Evolutionary conservation across 2,329 filamentous ascomycete species (phyloP), one percentile per base, ranked within the genome.

Genomic region (Blumeria graminis): DNA sequence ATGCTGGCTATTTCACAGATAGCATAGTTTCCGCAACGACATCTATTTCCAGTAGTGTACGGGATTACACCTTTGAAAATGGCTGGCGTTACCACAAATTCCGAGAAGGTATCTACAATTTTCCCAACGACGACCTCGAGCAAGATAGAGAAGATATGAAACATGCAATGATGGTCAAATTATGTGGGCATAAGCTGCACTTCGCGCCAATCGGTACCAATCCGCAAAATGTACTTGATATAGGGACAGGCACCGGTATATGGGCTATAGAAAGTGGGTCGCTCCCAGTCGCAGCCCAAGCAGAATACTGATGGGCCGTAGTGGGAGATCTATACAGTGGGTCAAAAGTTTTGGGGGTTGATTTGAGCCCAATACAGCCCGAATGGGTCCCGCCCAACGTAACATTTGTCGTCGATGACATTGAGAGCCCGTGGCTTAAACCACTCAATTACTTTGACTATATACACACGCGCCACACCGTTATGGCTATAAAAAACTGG

Each of bases 341-440:
- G 61, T 70, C 57, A 66, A 75, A 69, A 65, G 68, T 76, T 67
- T 71, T 70, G 18, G 77, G 76, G 10, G 71, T 76, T 6, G 77
- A 80, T 62, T 69, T 81, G 1, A 76, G 74, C 11, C 76, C 76
- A 0, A 78, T 79, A 43, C 76, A 80, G 62, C 76, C 76, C 1
- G 69, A 70, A 33, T 74, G 73, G 68, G 73, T 81, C 3, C 78
- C 78, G 1, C 69, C 71, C 33, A 84, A 84, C 61, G 76, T 80
- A 58, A 72, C 74, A 57, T 84, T 84, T 61, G 71, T 80, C 57
- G 74, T 84, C 38, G 80, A 84, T 63, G 80, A 84, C 63, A 75
- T 76, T 38, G 77, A 80, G 63, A 71, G 74, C n/a, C 62, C 65
- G 18, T 71, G 70, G 70, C 64, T 77, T 14, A 71, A 77, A 58